Base-by-base conservation (phyloP, 73 alveolate species). In the Blepharisma japonicum region DNA sequence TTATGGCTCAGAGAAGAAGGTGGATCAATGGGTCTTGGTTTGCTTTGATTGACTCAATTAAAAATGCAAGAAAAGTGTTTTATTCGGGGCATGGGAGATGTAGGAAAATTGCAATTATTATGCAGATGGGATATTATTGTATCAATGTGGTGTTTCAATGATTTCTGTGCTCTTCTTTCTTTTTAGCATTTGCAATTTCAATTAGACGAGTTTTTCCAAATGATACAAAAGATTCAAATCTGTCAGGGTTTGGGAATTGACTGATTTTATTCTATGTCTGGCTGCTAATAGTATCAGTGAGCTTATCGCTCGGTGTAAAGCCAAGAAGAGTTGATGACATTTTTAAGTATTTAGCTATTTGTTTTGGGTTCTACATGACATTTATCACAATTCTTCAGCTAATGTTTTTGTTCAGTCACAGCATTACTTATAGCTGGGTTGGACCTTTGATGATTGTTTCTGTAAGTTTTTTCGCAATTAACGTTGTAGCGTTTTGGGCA, bases 11-110 rank as follows among this genome's bases (percentile, higher is more conserved):
- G 80, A 70, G 80, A 45, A 70, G 80, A 70, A 70, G 80, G 5
- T 70, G 80, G 80, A 70, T 70, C 20, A 70, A 70, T 6, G 80
- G 80, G 2, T 70, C 80, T 2, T 70, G 80, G 66, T 70, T 70
- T 47, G 80, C 80, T 18, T 25, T 70, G 70, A 9, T 70, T 9
- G 68, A 70, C 45, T 45, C 80, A 45, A 20, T 70, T 2, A 11
- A 45, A 39, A 47, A 70, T n/a, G 9, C 66, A n/a, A 70, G 27
- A 5, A 70, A 70, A 45, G 46, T 61, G 2, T 61, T n/a, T n/a
- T 8, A n/a, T 8, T 61, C 74, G 2, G 74, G 23, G 2, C 74
- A 61, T 61, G 23, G 23, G n/a, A 8, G 49, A 14, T 61, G 38
- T 2, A 61, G 74, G 23, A 61, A 61, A 61, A 18, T 14, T 14